Percentiles rank a stretch among this genome's conserved stretches.
These are phyloP conservation scores for Tetradesmus lagerheimii DNA, from an alignment of 139 green algal species.

Conservation along the genomic window DNA sequence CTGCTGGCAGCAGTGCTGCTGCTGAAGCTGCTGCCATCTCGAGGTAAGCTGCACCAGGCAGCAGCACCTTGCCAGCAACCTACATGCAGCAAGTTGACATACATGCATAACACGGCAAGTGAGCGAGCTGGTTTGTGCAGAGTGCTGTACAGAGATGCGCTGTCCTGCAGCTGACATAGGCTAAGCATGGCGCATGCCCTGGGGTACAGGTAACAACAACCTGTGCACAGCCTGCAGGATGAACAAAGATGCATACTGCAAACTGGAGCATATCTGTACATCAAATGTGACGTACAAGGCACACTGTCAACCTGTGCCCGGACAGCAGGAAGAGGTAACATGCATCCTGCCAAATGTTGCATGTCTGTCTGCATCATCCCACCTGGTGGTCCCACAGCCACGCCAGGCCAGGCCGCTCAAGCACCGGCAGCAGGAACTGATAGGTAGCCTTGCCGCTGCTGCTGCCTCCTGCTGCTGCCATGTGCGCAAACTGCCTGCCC, in stretches of 20 bases:
- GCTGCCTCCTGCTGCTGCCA: conserved; percentile 4
- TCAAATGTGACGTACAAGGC: too few species aligned
- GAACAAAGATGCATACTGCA: too few species aligned
- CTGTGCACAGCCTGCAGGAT: neutral
- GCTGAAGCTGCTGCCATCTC: conserved; percentile 67
- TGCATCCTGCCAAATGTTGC: too few species aligned
- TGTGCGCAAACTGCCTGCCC: conserved; percentile 29
- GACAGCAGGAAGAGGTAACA: neutral
- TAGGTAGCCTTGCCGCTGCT: neutral
- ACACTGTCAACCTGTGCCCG: neutral
- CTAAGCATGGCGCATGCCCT: too few species aligned
- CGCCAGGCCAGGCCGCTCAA: neutral
- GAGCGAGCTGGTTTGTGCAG: too few species aligned
- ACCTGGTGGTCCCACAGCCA: conserved; percentile 68
- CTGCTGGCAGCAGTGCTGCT: neutral
- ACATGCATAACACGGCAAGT: neutral
- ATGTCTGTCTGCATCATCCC: neutral
- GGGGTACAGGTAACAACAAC: neutral
- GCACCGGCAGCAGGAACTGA: conserved; percentile 45
- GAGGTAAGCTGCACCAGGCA: conserved; percentile 63
- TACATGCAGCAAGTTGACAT: neutral
- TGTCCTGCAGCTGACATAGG: too few species aligned
- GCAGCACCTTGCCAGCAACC: conserved; percentile 41
- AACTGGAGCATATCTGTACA: too few species aligned
- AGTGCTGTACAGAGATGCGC: too few species aligned